Conservation (phyloP, 2,329 filamentous ascomycete genomes). For the Aulographum hederae region DNA sequence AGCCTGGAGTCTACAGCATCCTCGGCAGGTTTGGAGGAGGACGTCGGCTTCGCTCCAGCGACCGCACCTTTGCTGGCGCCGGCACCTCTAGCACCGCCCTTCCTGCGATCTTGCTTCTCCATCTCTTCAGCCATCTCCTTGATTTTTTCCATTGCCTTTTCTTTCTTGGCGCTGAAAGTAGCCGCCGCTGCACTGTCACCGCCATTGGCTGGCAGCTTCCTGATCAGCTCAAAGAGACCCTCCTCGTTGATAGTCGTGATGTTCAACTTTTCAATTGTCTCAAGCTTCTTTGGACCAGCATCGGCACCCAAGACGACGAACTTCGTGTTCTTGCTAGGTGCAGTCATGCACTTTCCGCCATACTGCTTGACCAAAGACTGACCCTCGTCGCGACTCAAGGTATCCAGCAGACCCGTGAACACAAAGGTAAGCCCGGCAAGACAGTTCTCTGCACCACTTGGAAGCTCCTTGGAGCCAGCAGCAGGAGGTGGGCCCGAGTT, state of each 20-base stretch:
- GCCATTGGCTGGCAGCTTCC: constrained; percentile 63
- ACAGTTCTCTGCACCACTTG: constrained; percentile 73
- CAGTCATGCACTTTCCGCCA: constrained; percentile 73
- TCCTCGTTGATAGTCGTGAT: constrained; percentile 92
- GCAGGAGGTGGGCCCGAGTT: constrained; percentile 46
- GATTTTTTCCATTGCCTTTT: constrained; percentile 68
- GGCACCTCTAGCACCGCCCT: constrained; percentile 18
- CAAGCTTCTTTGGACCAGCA: constrained; percentile 81
- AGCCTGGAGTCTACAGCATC: constrained; percentile 40
- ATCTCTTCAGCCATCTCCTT: constrained; percentile 67
- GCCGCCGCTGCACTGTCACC: constrained; percentile 77
- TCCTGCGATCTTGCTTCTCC: constrained; percentile 39
- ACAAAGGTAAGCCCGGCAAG: constrained; percentile 81
- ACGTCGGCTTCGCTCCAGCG: constrained; percentile 31
- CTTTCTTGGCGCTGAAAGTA: constrained; percentile 68
- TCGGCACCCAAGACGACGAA: constrained; percentile 85
- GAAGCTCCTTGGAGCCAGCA: constrained; percentile 50
- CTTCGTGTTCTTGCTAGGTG: constrained; percentile 81
- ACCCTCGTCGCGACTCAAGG: constrained; percentile 67
- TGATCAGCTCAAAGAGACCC: constrained; percentile 75
- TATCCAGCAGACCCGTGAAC: constrained; percentile 76
- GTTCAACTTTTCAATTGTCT: constrained; percentile 60
- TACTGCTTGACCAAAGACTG: constrained; percentile 79
- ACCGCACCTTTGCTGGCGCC: constrained; percentile 20
- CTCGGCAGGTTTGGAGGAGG: constrained; percentile 15